These are phyloP conservation scores for Podospora comata DNA, from an alignment of 495 filamentous ascomycete species.

Conservation along the genomic window DNA sequence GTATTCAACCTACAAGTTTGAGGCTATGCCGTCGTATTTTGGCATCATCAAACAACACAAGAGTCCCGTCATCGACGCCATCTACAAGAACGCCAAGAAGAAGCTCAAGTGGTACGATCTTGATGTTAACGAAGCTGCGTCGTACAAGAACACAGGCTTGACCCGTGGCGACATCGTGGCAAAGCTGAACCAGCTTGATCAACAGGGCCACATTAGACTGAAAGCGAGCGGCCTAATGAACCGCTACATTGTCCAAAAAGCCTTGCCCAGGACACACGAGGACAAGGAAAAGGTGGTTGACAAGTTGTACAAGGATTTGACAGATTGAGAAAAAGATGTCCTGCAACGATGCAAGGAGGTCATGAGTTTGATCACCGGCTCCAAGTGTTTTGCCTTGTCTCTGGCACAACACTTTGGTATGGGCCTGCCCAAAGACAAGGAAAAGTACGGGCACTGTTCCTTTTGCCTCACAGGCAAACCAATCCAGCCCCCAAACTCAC, in stretches of 20 bases:
- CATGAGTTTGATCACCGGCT: constrained; percentile 47
- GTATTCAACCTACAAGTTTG: constrained; percentile 52
- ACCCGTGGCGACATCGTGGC: constrained; percentile 43
- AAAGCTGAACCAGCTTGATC: constrained; percentile 50
- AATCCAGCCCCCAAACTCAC: constrained; percentile 31
- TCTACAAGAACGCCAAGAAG: constrained; percentile 36
- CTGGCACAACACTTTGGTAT: constrained; percentile 58
- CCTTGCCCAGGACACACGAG: constrained; percentile 39
- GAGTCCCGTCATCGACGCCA: constrained; percentile 34
- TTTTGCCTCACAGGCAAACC: constrained; percentile 46
- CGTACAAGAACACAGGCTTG: constrained; percentile 15
- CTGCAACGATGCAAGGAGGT: constrained; percentile 47
- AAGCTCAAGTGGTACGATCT: constrained; percentile 35
- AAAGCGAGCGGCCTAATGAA: constrained; percentile 47
- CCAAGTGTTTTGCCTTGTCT: constrained; percentile 44
- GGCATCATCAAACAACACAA: constrained; percentile 24
- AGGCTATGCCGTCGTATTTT: constrained; percentile 29
- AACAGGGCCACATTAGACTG: constrained; percentile 44
- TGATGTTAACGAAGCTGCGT: constrained; percentile 42
- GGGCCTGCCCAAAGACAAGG: constrained; percentile 35
- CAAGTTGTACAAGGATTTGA: constrained; percentile 48
- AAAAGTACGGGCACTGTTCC: constrained; percentile 52
- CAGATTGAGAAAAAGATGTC: constrained; percentile 47
- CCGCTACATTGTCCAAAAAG: constrained; percentile 46
- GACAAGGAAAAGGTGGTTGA: constrained; percentile 41